These are phyloP conservation scores for Raffaelea arxii DNA, from an alignment of 2,329 filamentous ascomycete genomes.

Conservation along the genomic window DNA sequence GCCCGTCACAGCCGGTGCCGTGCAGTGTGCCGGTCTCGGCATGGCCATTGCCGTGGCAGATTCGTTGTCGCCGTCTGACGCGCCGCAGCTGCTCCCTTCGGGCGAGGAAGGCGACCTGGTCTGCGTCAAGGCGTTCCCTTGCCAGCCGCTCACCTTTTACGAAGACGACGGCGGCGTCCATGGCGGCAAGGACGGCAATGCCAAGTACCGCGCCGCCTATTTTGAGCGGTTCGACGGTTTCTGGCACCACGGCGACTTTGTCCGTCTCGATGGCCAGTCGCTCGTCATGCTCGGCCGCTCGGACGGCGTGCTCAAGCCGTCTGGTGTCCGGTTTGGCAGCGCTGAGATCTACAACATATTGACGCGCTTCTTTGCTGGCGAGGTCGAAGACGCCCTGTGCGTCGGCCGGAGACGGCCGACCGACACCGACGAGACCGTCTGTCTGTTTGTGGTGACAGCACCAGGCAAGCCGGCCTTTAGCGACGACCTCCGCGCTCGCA, in stretches of 20 bases:
- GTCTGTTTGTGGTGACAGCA: conserved; percentile 76
- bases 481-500: conserved; percentile 47
- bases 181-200: conserved; percentile 57
- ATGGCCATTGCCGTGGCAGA: conserved; percentile 64
- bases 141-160: conserved; percentile 86
- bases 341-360: conserved; percentile 97
- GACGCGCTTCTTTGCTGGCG: conserved; percentile 65
- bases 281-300: conserved; percentile 86
- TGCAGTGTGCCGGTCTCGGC: conserved; percentile 67
- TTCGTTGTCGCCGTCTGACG: conserved; percentile 42
- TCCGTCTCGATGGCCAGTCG: conserved; percentile 59
- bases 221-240: conserved; percentile 72
- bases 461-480: conserved; percentile 42
- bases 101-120: conserved; percentile 79
- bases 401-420: conserved; percentile 63
- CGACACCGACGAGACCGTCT: conserved; percentile 77
- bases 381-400: conserved; percentile 80
- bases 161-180: too few species aligned
- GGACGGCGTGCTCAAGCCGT: conserved; percentile 87
- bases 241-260: conserved; percentile 96
- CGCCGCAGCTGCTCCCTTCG: conserved; percentile 34
- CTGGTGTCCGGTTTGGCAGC: conserved; percentile 82
- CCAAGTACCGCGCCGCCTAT: conserved; percentile 76
- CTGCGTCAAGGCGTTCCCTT: conserved; percentile 78
- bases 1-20: conserved; percentile 63